Evolutionary conservation across 768 basidiomycete species (phyloP), one percentile per base, ranked within the genome.

Genomic region (Hericium erinaceus): DNA sequence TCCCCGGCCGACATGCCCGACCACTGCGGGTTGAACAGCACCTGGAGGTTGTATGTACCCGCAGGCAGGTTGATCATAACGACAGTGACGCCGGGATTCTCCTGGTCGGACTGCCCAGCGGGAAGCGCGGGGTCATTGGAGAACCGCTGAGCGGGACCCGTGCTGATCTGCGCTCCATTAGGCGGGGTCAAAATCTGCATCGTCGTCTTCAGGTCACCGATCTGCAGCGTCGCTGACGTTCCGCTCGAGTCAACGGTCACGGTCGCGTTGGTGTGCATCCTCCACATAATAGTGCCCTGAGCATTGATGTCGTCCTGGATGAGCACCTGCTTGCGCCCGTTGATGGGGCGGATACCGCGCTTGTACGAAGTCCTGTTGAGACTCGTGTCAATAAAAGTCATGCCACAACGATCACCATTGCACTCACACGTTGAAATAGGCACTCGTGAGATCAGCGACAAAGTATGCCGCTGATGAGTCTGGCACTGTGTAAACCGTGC

Each of bases 11-110:
- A 74, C 76, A 87, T 80, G 28, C 81, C 84, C 40, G 76, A 70
- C 93, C 94, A 98, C 66, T 95, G 89, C n/a, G 95, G 97, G 70
- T 82, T 93, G 75, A 98, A 88, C 68, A 98, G 69, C 54, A 98
- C 85, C 72, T 95, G 82, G 51, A 97, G 70, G 15, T 74, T 87
- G 71, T 90, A 85, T 50, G 73, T 72, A n/a, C 92, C 92, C 16
- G 85, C 82, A 26, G 80, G 72, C 12, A 80, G 64, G 62, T 73
- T 77, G 68, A 99, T 85, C 57, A 77, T 77, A 54, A 99, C 74
- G 18, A 98, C 94, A 13, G 80, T 85, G 58, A 94, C 89, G 24
- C 81, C 83, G 0, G 80, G 75, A 72, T 98, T 97, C 9, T 72
- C 67, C 68, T 90, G 89, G 71, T 95, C 92, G 6, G 76, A 64